Base-by-base conservation (phyloP, 2,329 filamentous ascomycete species). In the Pleoardoris graminearum region DNA sequence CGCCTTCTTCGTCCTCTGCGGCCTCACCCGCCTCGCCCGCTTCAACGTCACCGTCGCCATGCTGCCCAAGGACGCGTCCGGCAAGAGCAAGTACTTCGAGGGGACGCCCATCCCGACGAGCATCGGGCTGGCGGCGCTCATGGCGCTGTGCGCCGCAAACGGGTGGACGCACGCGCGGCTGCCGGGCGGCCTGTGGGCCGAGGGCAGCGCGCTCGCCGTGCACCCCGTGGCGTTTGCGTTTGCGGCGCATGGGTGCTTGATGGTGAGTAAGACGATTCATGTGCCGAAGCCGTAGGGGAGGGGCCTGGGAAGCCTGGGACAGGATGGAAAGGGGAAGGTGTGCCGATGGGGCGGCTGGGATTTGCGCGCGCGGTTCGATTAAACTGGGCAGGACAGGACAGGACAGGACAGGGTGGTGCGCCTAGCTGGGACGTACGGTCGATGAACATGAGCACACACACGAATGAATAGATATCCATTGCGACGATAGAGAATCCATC, bases 41-140 rank as follows among this genome's bases (percentile, higher is more conserved):
- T 99, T 99, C 85, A 99, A 99, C 75, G 94, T 99, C 46, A 97
- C 94, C 10, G 92, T 94, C 32, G 82, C 86, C 30, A 86, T 87
- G 62, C 84, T 99, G 11, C 94, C 94, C 57, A 97, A 97, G 77
- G 94, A 99, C 72, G 88, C 86, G 43, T 85, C 83, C 0, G 94
- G 94, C 63, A 99, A 99, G 79, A 91, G 89, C 54, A 84, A 89
- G 69, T 99, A 96, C 77, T 99, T 99, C 65, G 94, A 99, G 77
- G 94, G 94, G 64, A 96, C 93, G 0, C 94, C 94, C 1, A 97
- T 97, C 66, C 94, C 94, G 1, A 97, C 91, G 3, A 92, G 89
- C 21, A 79, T 97, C 21, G 86, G 82, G 1, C 85, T 96, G 62
- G 91, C 90, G 57, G 85, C 81, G 12, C 66, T 96, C 52, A 96